Evolutionary conservation across 345 rosid species (phyloP).

Genomic region (Draba incana): DNA sequence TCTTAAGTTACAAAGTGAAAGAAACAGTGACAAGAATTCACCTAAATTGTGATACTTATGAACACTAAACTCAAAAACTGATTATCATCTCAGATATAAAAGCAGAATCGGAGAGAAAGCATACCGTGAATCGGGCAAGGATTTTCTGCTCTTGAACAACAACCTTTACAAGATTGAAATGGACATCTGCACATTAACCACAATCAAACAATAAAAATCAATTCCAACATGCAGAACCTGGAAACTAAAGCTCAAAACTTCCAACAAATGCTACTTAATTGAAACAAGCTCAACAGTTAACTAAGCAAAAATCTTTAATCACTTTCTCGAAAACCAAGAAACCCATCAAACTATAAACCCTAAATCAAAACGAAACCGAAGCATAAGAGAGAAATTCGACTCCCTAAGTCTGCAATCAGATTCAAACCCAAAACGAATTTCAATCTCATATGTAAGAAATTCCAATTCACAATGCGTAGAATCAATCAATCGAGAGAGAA

Average conservation of each 20-base stretch:
- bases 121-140: constrained; percentile 96
- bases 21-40: background rate
- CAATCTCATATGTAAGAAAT: constrained; percentile 6
- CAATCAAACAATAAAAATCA: constrained; percentile 27
- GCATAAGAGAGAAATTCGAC: background rate
- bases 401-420: background rate
- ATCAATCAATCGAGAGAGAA: background rate
- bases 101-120: background rate
- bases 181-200: constrained; percentile 72
- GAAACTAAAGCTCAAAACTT: constrained; percentile 19
- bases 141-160: constrained; percentile 93
- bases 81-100: too few relatives aligned
- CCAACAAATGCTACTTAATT: too few relatives aligned
- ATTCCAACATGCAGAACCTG: background rate
- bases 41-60: background rate
- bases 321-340: background rate
- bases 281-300: background rate
- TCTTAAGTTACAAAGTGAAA: constrained; percentile 4
- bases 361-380: background rate
- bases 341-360: background rate
- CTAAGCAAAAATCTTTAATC: background rate
- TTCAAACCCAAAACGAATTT: background rate
- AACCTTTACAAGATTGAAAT: constrained; percentile 90
- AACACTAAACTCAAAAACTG: constrained; percentile 6
- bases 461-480: constrained; percentile 3